Percentiles rank a stretch among this genome's conserved stretches.
phyloP scores from a whole-genome alignment of 148 eudicot species.

The Rhododendron mucronatum region DNA sequence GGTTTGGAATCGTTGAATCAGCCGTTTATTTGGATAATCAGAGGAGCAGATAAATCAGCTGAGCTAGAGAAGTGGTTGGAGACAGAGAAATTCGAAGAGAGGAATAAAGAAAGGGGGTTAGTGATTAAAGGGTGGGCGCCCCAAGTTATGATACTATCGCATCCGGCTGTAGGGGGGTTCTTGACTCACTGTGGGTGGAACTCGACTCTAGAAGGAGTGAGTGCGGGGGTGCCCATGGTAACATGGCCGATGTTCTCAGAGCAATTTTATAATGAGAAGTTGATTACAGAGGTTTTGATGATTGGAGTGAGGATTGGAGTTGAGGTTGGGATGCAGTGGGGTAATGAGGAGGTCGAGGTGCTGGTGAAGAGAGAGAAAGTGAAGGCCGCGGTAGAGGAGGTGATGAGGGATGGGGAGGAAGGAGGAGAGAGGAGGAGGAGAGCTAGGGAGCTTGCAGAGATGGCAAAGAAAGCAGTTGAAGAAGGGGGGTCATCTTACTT shows the following conservation, averaged over 20 bases:
- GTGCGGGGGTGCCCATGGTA: conserved; percentile 51
- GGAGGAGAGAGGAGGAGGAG: conserved; percentile 37
- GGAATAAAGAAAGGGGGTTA: conserved; percentile 30
- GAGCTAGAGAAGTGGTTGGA: conserved; percentile 43
- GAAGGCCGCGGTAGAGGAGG: conserved; percentile 18
- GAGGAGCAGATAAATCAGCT: conserved; percentile 17
- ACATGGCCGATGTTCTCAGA: conserved; percentile 59
- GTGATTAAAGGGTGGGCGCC: conserved; percentile 50
- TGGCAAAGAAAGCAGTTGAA: conserved; percentile 32
- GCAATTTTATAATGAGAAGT: conserved; percentile 52
- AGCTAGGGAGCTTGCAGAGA: conserved; percentile 28
- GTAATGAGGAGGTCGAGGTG: conserved; percentile 25
- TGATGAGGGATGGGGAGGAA: conserved; percentile 30
- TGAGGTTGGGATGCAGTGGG: conserved; percentile 25
- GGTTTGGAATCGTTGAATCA: conserved; percentile 35
- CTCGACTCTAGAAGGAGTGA: conserved; percentile 41
- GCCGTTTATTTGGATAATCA: conserved; percentile 53
- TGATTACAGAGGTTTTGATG: conserved; percentile 31
- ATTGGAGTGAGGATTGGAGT: conserved; percentile 44
- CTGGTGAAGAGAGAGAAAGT: conserved; percentile 31
- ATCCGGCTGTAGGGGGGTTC: conserved; percentile 36
- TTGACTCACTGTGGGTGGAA: conserved; percentile 64
- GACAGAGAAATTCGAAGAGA: conserved; percentile 26
- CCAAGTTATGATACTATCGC: conserved; percentile 41
- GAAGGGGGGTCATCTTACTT: conserved; percentile 39